These are phyloP conservation scores for Ceratocystis cubensis DNA, from an alignment of 2,329 filamentous ascomycete species.

Conservation along the genomic window DNA sequence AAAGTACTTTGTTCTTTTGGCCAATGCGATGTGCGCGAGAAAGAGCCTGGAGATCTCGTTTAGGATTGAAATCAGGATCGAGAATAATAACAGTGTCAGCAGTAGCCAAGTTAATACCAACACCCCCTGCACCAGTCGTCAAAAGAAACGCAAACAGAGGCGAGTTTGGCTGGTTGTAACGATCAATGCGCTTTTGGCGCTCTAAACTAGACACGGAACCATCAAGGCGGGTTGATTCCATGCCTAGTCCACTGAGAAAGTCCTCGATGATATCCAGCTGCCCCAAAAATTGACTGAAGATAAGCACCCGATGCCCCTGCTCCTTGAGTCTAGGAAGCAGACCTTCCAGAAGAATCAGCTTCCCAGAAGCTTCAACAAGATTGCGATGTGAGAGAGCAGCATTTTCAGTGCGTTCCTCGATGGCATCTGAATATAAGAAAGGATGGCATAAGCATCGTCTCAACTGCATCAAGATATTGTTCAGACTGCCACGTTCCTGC, in stretches of 20 bases:
- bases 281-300: slow-evolving; percentile 90
- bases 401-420: slow-evolving; percentile 67
- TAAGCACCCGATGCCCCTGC: slow-evolving; percentile 76
- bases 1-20: slow-evolving; percentile 88
- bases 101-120: slow-evolving; percentile 93
- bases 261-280: slow-evolving; percentile 88
- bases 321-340: slow-evolving; percentile 80
- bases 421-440: slow-evolving; percentile 80
- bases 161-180: slow-evolving; percentile 77
- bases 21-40: slow-evolving; percentile 93
- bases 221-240: slow-evolving; percentile 69
- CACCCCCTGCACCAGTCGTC: slow-evolving; percentile 86
- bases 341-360: slow-evolving; percentile 69
- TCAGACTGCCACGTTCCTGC: slow-evolving; percentile 66
- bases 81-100: slow-evolving; percentile 97
- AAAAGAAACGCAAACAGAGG: slow-evolving; percentile 79
- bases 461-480: slow-evolving; percentile 91
- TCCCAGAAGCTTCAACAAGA: slow-evolving; percentile 80
- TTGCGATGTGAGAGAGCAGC: slow-evolving; percentile 57
- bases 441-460: slow-evolving; percentile 92
- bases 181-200: slow-evolving; percentile 89
- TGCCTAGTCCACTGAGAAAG: slow-evolving; percentile 64
- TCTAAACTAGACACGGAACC: slow-evolving; percentile 68
- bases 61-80: slow-evolving; percentile 93
- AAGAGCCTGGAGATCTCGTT: slow-evolving; percentile 92